A percentile compares a stretch with the other conserved stretches of the same genome.
Evolutionary conservation across 805 yeast genomes (phyloP).

Genomic region (Metschnikowia noctiluminum): DNA sequence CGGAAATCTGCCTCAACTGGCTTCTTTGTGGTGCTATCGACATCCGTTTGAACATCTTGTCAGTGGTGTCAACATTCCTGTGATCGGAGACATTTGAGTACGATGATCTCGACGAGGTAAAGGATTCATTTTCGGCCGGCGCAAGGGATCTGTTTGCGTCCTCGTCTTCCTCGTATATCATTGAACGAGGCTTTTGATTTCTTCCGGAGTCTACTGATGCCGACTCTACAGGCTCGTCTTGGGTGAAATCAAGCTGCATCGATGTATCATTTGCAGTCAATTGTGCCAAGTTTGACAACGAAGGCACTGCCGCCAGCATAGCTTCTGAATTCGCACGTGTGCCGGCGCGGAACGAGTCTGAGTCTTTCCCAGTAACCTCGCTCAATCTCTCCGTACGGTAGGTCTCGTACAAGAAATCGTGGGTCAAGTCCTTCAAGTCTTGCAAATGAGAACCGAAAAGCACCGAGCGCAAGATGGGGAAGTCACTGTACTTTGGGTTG

Average conservation of each 20-base stretch:
- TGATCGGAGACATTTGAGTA: conserved; percentile 20
- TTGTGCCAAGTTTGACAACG: conserved; percentile 62
- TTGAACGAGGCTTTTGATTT: conserved; percentile 28
- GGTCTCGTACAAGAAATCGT: conserved; percentile 70
- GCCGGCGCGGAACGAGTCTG: conserved; percentile 22
- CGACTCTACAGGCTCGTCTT: conserved; percentile 10
- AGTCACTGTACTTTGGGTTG: conserved; percentile 51
- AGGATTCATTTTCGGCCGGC: conserved; percentile 26
- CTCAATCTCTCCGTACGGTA: conserved; percentile 77
- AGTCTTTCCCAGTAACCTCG: conserved; percentile 45
- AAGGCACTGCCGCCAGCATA: conserved; percentile 38
- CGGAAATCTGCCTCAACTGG: conserved; percentile 73
- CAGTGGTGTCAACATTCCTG: conserved; percentile 17
- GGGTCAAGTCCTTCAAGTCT: conserved; percentile 78
- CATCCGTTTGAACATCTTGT: conserved; percentile 37
- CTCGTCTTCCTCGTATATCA: conserved; percentile 32
- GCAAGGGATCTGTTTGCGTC: conserved; percentile 23
- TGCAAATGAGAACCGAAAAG: conserved; percentile 79
- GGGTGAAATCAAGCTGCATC: conserved; percentile 9
- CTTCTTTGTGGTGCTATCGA: conserved; percentile 50
- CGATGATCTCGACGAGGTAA: conserved; percentile 31
- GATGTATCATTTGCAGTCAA: conserved; percentile 24
- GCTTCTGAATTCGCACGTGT: neutral
- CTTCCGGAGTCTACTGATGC: conserved; percentile 21
- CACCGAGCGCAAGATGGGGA: conserved; percentile 60